Evolutionary conservation across 108 stramenopile genomes (phyloP), one percentile per base, ranked within the genome.

Genomic region (Discostella pseudostelligera): DNA sequence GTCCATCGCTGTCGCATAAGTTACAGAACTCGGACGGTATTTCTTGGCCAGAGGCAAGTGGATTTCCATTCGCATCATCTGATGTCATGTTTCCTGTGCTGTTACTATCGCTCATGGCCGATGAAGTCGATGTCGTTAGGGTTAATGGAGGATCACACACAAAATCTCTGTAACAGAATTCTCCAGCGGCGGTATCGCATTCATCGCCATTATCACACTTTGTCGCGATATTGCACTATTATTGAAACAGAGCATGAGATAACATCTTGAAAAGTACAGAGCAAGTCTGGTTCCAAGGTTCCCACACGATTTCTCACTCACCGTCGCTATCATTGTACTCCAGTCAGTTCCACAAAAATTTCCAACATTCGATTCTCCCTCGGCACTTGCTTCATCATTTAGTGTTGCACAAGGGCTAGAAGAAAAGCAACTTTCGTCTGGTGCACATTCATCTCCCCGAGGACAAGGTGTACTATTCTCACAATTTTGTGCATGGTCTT

Each of bases 111-210:
- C 42, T 44, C 8, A 32, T 56, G 25, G 3, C 32, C 21, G 57
- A 10, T 62, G 24, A 29, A 17, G 60, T 61, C 1, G 43, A 12
- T 35, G 56, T 19, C 24, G 26, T 14, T 1, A 35, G 20, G 21
- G 36, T 20, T 8, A 0, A 8, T 24, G 47, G 56, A 50, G 71
- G 71, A 42, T 72, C 35, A 26, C 71, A 72, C 20, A 55, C 71
- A 43, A 72, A 72, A 45, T 72, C 51, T 58, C 46, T 58, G 48
- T 64, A 72, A 37, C 71, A 72, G 20, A 72, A 62, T 16, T 63
- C 62, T 17, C 57, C 71, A 7, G 50, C 57, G 8, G 19, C 36
- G 3, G 50, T 45, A 9, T 21, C 36, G 26, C 69, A 56, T 19
- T 56, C 55, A 56, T 56, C 35, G 29, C 55, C 55, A 56, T 39